Evolutionary conservation across 2,329 filamentous ascomycete genomes (phyloP), one percentile per base, ranked within the genome.

Genomic region (Apiospora sp.): DNA sequence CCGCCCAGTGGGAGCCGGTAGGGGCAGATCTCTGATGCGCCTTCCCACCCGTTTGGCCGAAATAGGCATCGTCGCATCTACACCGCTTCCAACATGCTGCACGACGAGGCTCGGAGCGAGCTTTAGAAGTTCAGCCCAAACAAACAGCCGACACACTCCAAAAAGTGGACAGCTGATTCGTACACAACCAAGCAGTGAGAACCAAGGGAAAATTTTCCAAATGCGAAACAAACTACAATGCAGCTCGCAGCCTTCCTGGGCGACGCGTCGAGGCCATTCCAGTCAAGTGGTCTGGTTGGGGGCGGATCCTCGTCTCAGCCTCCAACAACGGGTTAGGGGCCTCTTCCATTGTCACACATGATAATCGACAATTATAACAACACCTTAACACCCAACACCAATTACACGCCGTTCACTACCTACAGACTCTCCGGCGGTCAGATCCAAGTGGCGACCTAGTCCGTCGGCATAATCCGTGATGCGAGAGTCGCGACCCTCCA

Each of bases 21-120:
- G 58, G 58, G 72, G 72, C 72, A 71, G 70, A 72, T 71, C 72
- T 71, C 51, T 54, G 64, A 73, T 72, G 72, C 72, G 67, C 72
- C 70, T 70, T 49, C 30, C 46, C 46, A 37, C 68, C 34, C 46
- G n/a, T 70, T 72, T 70, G 67, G n/a, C 72, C 72, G 67, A 68
- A 73, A 70, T 24, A 72, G 72, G 72, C 58, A 73, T 72, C 72
- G 72, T 34, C 67, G 68, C 70, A 44, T 43, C 70, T 73, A 71
- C 72, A 73, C 72, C 72, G 72, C 70, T 73, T 49, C 71, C 34
- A 71, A 43, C 51, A 4, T 34, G 44, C 30, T 46, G 43, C 67
- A 46, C 41, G 41, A 30, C 46, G 46, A 69, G 67, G 67, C 67
- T 69, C 30, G 58, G 58, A 24, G 58, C 58, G 51, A 46, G 43